Conservation (phyloP, 2,329 filamentous ascomycete genomes). For the Fusarium chaquense region DNA sequence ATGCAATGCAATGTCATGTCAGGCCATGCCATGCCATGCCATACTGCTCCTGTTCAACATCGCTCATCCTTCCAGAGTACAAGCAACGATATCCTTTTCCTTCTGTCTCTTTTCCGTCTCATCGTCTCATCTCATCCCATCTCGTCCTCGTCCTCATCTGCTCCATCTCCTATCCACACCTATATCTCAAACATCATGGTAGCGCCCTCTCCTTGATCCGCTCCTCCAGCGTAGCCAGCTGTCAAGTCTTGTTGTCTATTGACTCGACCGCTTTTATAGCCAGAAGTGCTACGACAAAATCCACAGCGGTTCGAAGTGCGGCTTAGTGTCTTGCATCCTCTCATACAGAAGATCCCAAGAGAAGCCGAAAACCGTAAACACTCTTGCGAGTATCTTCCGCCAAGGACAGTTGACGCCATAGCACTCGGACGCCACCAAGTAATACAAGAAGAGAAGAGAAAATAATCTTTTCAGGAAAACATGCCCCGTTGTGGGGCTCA, state of each 20-base stretch:
- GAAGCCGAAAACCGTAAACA: conserved; percentile 38
- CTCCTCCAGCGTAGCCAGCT: conserved; percentile 13
- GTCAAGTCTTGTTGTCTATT: conserved; percentile 1
- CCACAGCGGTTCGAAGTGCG: conserved; percentile 18
- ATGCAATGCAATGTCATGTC: conserved; percentile 15
- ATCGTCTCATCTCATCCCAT: conserved; percentile 24
- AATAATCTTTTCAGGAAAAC: conserved; percentile 46
- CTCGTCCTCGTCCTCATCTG: conserved; percentile 22
- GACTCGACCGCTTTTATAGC: conserved; percentile 14
- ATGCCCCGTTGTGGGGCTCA: conserved; percentile 33
- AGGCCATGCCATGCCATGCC: background rate
- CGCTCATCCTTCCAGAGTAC: conserved; percentile 49
- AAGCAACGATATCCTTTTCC: conserved; percentile 37
- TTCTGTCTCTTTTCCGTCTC: conserved; percentile 27
- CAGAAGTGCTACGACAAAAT: conserved; percentile 11
- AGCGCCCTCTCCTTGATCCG: conserved; percentile 5
- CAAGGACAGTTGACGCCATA: conserved; percentile 28
- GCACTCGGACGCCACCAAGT: conserved; percentile 38
- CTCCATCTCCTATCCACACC: conserved; percentile 13
- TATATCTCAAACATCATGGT: conserved; percentile 9
- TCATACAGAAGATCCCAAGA: conserved; percentile 15
- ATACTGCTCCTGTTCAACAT: conserved; percentile 30
- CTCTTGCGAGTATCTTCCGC: conserved; percentile 37
- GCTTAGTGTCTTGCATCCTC: conserved; percentile 5
- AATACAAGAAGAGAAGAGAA: conserved; percentile 45